Conservation (phyloP, 805 yeast species). For the Candida dendrica region DNA sequence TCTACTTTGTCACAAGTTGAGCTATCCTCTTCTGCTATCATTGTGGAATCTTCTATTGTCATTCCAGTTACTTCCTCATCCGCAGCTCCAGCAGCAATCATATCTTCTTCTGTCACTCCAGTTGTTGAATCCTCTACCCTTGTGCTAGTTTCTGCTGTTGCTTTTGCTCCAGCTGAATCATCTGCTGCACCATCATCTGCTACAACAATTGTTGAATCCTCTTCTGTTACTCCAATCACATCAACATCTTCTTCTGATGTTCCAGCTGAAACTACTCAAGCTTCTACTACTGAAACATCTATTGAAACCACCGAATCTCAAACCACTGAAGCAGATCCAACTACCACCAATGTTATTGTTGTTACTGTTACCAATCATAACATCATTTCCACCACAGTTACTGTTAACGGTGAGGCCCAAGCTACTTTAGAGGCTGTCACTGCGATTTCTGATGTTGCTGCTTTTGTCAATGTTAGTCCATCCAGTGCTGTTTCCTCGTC, state of each 20-base stretch:
- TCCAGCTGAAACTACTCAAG: neutral
- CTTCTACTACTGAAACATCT: neutral
- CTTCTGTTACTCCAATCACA: too few relatives aligned
- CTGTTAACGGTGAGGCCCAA: too few relatives aligned
- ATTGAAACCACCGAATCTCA: neutral
- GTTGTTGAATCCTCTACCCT: constrained; percentile 2
- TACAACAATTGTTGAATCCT: too few relatives aligned
- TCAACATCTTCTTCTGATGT: neutral
- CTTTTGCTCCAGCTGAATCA: neutral
- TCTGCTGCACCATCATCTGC: too few relatives aligned
- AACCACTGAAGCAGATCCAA: constrained; percentile 1
- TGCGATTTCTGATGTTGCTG: constrained; percentile 1
- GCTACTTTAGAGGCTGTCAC: neutral
- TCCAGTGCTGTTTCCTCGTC: neutral
- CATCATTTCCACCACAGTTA: neutral
- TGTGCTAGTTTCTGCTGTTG: neutral
- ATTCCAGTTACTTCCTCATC: constrained; percentile 3
- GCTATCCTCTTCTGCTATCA: too few relatives aligned
- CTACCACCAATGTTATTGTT: constrained; percentile 4
- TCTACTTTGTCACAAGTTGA: too few relatives aligned
- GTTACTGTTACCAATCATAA: constrained; percentile 1
- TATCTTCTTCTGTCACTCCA: constrained; percentile 1
- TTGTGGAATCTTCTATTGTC: constrained; percentile 1
- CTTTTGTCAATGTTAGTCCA: neutral
- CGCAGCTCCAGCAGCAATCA: constrained; percentile 1